Evolutionary conservation across 2,329 filamentous ascomycete species (phyloP).

Genomic region (Orbilia quercus): DNA sequence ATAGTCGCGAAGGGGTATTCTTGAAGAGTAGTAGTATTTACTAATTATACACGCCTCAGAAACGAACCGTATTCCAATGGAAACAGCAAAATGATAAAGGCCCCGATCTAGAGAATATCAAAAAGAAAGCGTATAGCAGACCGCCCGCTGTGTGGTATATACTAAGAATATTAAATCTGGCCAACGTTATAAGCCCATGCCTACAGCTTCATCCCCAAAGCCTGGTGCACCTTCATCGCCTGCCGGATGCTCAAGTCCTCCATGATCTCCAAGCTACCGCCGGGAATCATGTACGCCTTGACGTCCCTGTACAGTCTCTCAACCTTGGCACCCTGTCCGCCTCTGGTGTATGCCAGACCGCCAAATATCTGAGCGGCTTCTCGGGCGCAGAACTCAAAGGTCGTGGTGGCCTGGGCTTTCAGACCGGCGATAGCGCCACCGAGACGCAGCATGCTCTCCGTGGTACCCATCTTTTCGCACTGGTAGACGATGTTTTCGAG

Average conservation of each 20-base stretch:
- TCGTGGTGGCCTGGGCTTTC: slow-evolving; percentile 92
- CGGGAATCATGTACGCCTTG: slow-evolving; percentile 93
- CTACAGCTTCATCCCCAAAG: slow-evolving; percentile 94
- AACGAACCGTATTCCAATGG: slow-evolving; percentile 15
- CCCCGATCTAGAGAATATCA: slow-evolving; percentile 3
- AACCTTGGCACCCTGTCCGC: slow-evolving; percentile 93
- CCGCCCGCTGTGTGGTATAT: slow-evolving; percentile 2
- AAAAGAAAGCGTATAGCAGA: not conserved
- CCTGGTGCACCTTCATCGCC: slow-evolving; percentile 86
- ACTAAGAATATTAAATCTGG: slow-evolving; percentile 27
- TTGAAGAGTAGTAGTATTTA: slow-evolving; percentile 11
- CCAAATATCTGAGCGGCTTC: slow-evolving; percentile 98
- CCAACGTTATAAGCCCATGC: not conserved
- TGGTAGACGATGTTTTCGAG: slow-evolving; percentile 95
- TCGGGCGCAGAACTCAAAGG: slow-evolving; percentile 96
- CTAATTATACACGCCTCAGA: slow-evolving; percentile 43
- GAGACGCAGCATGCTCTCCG: slow-evolving; percentile 93
- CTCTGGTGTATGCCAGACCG: slow-evolving; percentile 88
- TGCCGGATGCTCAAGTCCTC: slow-evolving; percentile 94
- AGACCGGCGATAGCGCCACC: slow-evolving; percentile 92
- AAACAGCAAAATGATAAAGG: slow-evolving; percentile 6
- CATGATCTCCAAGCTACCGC: slow-evolving; percentile 98
- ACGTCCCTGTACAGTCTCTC: slow-evolving; percentile 96
- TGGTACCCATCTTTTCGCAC: slow-evolving; percentile 90
- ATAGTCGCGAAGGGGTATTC: too few relatives aligned